Conservation (phyloP, 148 eudicot species). For the Oxyria digyna region DNA sequence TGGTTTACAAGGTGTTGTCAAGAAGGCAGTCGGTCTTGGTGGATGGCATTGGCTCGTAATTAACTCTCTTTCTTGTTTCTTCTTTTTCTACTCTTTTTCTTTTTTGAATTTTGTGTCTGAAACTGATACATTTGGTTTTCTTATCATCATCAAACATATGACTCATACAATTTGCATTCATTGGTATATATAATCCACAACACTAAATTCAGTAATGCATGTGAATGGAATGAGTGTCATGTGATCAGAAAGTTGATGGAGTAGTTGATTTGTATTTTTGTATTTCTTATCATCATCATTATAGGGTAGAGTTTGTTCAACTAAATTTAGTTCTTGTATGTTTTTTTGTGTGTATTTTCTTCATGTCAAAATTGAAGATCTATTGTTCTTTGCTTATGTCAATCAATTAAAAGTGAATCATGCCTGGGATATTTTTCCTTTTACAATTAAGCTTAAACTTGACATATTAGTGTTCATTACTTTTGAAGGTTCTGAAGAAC, state of each 20-base stretch:
- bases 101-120: background rate
- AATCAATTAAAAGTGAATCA: background rate
- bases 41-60: slow-evolving; percentile 99
- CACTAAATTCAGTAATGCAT: background rate
- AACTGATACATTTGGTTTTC: background rate
- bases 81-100: background rate
- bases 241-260: slow-evolving; percentile 6
- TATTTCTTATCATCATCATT: background rate
- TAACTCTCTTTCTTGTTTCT: background rate
- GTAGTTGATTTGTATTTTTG: background rate
- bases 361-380: background rate
- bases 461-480: background rate
- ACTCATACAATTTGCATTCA: background rate
- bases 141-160: background rate
- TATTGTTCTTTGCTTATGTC: background rate
- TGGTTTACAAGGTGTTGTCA: slow-evolving; percentile 93
- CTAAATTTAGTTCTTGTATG: background rate
- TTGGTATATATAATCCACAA: background rate
- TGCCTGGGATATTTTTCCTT: background rate
- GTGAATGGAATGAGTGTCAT: slow-evolving; percentile 3
- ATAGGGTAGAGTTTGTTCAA: background rate
- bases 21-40: slow-evolving; percentile 99
- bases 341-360: background rate
- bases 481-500: slow-evolving; percentile 74
- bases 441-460: background rate